Percentiles rank a stretch among this genome's conserved stretches.
Conservation (phyloP, 2,329 filamentous ascomycete species). For the Capronia epimyces region DNA sequence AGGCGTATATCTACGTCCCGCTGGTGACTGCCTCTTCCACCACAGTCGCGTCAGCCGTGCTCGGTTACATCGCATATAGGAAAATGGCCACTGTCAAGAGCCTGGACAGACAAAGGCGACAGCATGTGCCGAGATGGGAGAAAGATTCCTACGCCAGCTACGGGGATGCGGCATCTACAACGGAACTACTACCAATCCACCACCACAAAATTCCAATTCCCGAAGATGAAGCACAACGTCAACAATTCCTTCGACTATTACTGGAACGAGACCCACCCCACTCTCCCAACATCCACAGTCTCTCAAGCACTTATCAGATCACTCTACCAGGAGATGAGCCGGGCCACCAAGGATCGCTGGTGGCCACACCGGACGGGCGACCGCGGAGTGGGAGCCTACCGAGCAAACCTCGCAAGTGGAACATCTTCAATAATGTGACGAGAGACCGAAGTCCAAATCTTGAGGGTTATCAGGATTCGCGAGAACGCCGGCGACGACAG, state of each 20-base stretch:
- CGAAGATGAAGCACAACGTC: slow-evolving; percentile 39
- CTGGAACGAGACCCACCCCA: slow-evolving; percentile 32
- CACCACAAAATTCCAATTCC: slow-evolving; percentile 21
- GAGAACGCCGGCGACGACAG: slow-evolving; percentile 25
- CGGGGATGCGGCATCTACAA: slow-evolving; percentile 21
- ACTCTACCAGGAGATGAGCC: slow-evolving; percentile 26
- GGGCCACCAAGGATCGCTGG: slow-evolving; percentile 6
- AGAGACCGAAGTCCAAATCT: slow-evolving; percentile 17
- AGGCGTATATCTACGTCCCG: slow-evolving; percentile 25
- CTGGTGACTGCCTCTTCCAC: slow-evolving; percentile 18
- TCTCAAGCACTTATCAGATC: slow-evolving; percentile 32
- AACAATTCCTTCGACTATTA: slow-evolving; percentile 35
- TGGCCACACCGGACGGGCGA: slow-evolving; percentile 7
- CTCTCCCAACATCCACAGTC: slow-evolving; percentile 30
- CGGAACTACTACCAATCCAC: slow-evolving; percentile 17
- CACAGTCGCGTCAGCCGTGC: slow-evolving; percentile 15
- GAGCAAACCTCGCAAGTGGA: slow-evolving; percentile 16
- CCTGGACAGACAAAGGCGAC: slow-evolving; percentile 20
- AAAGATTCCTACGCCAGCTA: slow-evolving; percentile 11
- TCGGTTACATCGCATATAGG: slow-evolving; percentile 22
- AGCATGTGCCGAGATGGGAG: slow-evolving; percentile 17
- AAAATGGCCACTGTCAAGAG: slow-evolving; percentile 22
- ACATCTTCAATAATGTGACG: slow-evolving; percentile 10
- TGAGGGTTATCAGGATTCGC: slow-evolving; percentile 23
- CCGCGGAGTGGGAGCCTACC: slow-evolving; percentile 24